Evolutionary conservation across 2,329 filamentous ascomycete genomes (phyloP).

Genomic region (Sphaerulina musiva): DNA sequence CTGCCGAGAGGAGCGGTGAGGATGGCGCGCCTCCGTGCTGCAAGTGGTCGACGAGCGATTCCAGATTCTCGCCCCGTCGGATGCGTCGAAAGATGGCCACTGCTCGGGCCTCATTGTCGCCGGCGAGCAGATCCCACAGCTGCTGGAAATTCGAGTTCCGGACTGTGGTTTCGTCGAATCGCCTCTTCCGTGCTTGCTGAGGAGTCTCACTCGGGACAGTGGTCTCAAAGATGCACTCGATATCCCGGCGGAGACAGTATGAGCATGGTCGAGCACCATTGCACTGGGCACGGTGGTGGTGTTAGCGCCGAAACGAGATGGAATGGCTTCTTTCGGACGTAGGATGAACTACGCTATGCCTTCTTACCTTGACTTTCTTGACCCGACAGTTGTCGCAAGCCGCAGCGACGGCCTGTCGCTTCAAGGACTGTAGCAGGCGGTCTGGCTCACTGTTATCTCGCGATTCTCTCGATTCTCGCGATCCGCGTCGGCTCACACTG

Average conservation of each 20-base stretch:
- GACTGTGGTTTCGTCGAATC: not conserved
- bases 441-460: not conserved
- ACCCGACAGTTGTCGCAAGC: constrained; percentile 6
- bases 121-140: constrained; percentile 5
- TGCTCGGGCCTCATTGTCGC: constrained; percentile 3
- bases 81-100: constrained; percentile 4
- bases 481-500: no score
- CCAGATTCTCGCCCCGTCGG: constrained; percentile 1
- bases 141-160: not conserved
- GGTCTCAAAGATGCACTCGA: constrained; percentile 6
- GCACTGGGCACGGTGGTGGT: not conserved
- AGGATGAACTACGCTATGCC: no score
- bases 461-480: no score
- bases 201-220: constrained; percentile 4
- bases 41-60: not conserved
- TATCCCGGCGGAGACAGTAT: constrained; percentile 4
- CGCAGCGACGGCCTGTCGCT: constrained; percentile 4
- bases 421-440: constrained; percentile 8
- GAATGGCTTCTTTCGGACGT: not conserved
- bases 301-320: not conserved
- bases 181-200: constrained; percentile 5
- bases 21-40: not conserved
- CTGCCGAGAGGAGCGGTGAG: not conserved
- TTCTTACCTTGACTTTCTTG: constrained; percentile 7
- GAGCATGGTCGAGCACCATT: constrained; percentile 2